Conservation (phyloP, 768 basidiomycete genomes). For the Pilatotrama ljubarskyi region DNA sequence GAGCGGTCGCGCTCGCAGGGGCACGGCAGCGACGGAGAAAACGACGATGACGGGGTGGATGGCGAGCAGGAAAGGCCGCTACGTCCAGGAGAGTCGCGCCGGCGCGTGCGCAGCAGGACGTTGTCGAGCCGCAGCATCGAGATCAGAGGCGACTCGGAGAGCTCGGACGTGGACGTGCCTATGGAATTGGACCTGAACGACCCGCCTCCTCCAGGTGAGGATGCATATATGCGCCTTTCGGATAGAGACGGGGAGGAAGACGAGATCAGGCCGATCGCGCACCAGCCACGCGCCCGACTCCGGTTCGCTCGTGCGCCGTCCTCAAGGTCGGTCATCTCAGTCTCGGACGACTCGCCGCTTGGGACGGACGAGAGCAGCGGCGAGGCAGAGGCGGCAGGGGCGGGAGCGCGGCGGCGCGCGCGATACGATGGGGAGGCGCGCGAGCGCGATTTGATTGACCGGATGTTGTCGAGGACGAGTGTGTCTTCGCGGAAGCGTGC, state of each 20-base stretch:
- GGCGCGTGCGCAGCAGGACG: conserved; percentile 36
- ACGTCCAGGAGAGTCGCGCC: conserved; percentile 53
- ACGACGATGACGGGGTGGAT: conserved; percentile 15
- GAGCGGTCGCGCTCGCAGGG: not conserved
- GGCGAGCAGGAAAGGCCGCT: conserved; percentile 42
- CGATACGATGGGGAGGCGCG: conserved; percentile 31
- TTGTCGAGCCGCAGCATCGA: conserved; percentile 30
- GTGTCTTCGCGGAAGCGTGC: conserved; percentile 1
- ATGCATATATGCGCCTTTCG: not conserved
- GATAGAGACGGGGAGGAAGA: not conserved
- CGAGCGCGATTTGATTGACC: conserved; percentile 60
- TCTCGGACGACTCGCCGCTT: not conserved
- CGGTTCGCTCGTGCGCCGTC: not conserved
- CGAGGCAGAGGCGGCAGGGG: conserved; percentile 12
- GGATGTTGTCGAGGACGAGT: conserved; percentile 59
- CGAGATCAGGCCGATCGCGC: conserved; percentile 14
- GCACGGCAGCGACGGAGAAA: not conserved
- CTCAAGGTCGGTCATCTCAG: not conserved
- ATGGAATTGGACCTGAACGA: not conserved
- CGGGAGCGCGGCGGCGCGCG: conserved; percentile 12
- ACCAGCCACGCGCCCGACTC: conserved; percentile 3
- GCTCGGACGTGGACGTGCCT: conserved; percentile 40
- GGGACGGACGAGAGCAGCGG: conserved; percentile 1
- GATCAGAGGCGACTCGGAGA: conserved; percentile 66
- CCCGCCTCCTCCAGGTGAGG: not conserved